These are phyloP conservation scores for Euptelea pleiosperma DNA, from an alignment of 164 flowering plant species.

Conservation along the genomic window DNA sequence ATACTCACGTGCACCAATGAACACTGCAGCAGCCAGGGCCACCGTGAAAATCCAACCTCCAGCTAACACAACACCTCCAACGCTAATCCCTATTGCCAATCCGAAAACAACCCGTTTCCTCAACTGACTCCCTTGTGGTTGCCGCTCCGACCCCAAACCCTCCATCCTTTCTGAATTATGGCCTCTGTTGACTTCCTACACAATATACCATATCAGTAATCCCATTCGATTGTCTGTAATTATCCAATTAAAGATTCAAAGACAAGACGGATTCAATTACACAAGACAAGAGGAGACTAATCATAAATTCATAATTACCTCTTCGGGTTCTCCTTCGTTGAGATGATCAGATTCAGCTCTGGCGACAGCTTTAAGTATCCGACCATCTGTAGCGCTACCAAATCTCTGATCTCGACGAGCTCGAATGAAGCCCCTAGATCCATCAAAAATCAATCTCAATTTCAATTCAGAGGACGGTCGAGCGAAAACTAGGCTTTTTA, in stretches of 20 bases:
- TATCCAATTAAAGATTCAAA: not conserved
- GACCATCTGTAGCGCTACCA: constrained; percentile 8
- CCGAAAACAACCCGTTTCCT: constrained; percentile 80
- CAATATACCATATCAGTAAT: constrained; percentile 27
- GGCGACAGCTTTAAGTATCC: constrained; percentile 32
- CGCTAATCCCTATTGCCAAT: constrained; percentile 49
- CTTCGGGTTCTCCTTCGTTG: constrained; percentile 24
- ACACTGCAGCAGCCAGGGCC: constrained; percentile 65
- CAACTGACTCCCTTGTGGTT: constrained; percentile 60
- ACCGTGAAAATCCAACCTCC: constrained; percentile 76
- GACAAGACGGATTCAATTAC: not conserved
- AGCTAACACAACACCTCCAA: constrained; percentile 40
- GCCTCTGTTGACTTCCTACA: constrained; percentile 48
- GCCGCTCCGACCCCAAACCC: constrained; percentile 26
- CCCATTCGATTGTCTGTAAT: constrained; percentile 3
- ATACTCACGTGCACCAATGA: constrained; percentile 77
- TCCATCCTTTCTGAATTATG: constrained; percentile 17
- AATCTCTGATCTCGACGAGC: constrained; percentile 9
- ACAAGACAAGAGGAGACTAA: not conserved
- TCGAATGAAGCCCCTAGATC: constrained; percentile 8
- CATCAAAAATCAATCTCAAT: constrained; percentile 21
- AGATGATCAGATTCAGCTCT: constrained; percentile 38
- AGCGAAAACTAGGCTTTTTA: constrained; percentile 22
- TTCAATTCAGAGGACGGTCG: constrained; percentile 20
- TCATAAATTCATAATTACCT: constrained; percentile 23